Evolutionary conservation across 495 filamentous ascomycete genomes (phyloP), one percentile per base, ranked within the genome.

Genomic region (Hypoxylon perforatum): DNA sequence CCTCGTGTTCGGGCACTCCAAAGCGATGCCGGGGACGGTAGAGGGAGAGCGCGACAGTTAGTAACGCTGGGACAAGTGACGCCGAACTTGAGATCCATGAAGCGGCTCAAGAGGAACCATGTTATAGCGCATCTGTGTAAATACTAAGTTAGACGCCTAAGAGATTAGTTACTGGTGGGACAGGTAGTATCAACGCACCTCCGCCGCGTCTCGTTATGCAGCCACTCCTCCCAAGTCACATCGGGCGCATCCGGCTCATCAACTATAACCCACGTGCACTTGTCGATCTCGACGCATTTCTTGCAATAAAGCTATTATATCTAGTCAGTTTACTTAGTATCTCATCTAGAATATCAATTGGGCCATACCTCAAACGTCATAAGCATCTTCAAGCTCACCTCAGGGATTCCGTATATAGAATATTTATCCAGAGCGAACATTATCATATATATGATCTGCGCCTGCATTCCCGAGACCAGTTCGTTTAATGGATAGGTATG

Each of bases 161-260:
- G n/a, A n/a, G n/a, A n/a, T n/a, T n/a, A n/a, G n/a, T n/a, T n/a
- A n/a, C n/a, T n/a, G n/a, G n/a, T n/a, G n/a, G n/a, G n/a, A n/a
- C n/a, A n/a, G n/a, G n/a, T n/a, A n/a, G n/a, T n/a, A n/a, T n/a
- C n/a, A n/a, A n/a, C n/a, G n/a, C n/a, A n/a, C n/a, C n/a, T n/a
- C 55, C 70, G 58, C 48, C 67, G 70, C 22, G 60, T 54, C 33
- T 73, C 70, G 0, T 47, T 45, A 33, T 50, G 52, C 22, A 70
- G 44, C 56, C 67, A 73, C 4, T 67, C 51, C 42, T 73, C 67
- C 70, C 70, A 73, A 2, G 67, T 62, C 57, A 64, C 42, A n/a
- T 30, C 28, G 1, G 67, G 59, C 35, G 64, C 42, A 18, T 57
- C 59, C 12, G 64, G 18, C 7, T 54, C 64, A 14, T 63, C 60